These are phyloP conservation scores for Suillus americanus DNA, from an alignment of 768 basidiomycete species.

Conservation along the genomic window DNA sequence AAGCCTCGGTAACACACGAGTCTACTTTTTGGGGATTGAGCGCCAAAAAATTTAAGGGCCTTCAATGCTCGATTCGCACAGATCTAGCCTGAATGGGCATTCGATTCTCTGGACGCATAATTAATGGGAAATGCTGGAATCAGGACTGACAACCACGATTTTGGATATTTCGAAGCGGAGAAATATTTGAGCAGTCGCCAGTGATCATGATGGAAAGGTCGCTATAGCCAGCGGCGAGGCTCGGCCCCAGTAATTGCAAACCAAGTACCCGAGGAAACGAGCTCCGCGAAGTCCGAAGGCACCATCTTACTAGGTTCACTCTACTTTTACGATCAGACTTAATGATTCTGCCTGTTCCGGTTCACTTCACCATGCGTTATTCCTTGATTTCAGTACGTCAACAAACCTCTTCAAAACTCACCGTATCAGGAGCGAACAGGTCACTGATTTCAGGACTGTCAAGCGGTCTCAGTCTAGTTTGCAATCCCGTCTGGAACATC, in stretches of 20 bases:
- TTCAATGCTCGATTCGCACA: conserved; percentile 10
- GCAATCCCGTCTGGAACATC: conserved; percentile 27
- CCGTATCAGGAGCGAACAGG: conserved; percentile 17
- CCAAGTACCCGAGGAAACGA: conserved; percentile 25
- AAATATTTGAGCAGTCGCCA: conserved; percentile 33
- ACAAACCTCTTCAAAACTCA: conserved; percentile 26
- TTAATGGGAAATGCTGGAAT: conserved; percentile 38
- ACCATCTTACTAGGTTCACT: conserved; percentile 21
- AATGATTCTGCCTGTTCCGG: conserved; percentile 28
- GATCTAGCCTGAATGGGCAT: conserved; percentile 51
- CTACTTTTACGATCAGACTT: conserved; percentile 32
- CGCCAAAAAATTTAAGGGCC: conserved; percentile 22
- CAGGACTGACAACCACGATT: conserved; percentile 35
- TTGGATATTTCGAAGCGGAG: conserved; percentile 48
- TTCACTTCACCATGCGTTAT: conserved; percentile 33
- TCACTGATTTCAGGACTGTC: conserved; percentile 16
- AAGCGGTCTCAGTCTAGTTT: conserved; percentile 25
- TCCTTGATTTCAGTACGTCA: conserved; percentile 26
- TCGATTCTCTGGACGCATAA: conserved; percentile 41
- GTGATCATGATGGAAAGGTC: conserved; percentile 41
- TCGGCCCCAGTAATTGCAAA: conserved; percentile 31
- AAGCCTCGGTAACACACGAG: conserved; percentile 25
- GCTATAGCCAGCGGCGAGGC: conserved; percentile 21
- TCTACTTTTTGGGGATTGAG: conserved; percentile 27
- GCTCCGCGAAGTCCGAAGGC: conserved; percentile 33